These are phyloP conservation scores for Letharia columbiana DNA, from an alignment of 495 filamentous ascomycete genomes.

Conservation along the genomic window DNA sequence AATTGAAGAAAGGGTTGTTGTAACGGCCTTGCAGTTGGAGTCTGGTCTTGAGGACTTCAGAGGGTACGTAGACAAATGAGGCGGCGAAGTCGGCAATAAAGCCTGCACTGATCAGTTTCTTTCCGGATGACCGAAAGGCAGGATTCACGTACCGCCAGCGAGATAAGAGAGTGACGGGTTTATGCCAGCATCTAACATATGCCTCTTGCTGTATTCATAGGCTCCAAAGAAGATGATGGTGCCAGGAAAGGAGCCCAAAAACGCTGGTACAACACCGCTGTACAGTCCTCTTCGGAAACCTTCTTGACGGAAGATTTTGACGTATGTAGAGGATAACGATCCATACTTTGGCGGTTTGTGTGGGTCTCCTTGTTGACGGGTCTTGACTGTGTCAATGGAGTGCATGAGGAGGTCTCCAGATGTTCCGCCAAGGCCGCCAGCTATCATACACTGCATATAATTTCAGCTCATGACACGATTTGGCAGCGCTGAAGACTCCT, in stretches of 20 bases:
- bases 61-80: conserved; percentile 87
- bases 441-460: conserved; percentile 73
- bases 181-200: conserved; percentile 74
- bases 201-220: conserved; percentile 90
- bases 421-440: conserved; percentile 81
- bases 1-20: conserved; percentile 87
- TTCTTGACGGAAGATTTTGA: conserved; percentile 87
- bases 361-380: conserved; percentile 94
- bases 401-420: conserved; percentile 98
- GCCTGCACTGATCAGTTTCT: conserved; percentile 40
- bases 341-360: conserved; percentile 85
- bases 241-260: conserved; percentile 86
- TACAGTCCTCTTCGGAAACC: conserved; percentile 85
- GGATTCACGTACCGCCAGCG: conserved; percentile 51
- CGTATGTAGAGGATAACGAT: conserved; percentile 78
- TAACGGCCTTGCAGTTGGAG: conserved; percentile 88
- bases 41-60: conserved; percentile 91
- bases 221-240: conserved; percentile 93
- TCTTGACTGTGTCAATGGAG: conserved; percentile 97
- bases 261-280: conserved; percentile 79
- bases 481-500: conserved; percentile 4
- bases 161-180: conserved; percentile 76
- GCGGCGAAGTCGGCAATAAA: conserved; percentile 89
- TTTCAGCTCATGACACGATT: conserved; percentile 1
- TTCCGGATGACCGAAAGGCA: background rate